phyloP scores from a whole-genome alignment of 75 land plant species.

The Selaginella tamariscina region DNA sequence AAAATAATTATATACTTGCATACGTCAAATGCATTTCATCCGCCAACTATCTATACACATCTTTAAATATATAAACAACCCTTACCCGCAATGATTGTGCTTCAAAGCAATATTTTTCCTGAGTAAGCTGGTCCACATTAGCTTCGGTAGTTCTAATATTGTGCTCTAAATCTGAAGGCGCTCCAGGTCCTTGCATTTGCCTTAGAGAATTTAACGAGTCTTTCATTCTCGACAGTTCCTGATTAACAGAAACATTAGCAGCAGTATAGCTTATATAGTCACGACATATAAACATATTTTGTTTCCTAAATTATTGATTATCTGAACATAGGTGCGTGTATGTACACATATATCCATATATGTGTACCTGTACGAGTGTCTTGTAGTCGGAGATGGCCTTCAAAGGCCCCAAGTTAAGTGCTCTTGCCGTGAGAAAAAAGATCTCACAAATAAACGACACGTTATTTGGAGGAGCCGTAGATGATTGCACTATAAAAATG shows the following conservation, averaged over 20 bases:
- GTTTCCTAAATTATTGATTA: no score
- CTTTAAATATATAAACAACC: no score
- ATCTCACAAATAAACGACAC: conserved; percentile 89
- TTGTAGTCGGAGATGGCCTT: conserved; percentile 83
- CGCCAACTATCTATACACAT: no score
- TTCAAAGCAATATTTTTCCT: conserved; percentile 78
- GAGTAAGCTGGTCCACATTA: conserved; percentile 55
- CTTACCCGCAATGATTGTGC: conserved; percentile 76
- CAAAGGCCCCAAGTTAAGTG: conserved; percentile 81
- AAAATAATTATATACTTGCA: no score
- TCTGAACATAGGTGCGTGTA: no score
- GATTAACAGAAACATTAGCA: background rate
- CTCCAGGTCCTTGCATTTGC: conserved; percentile 52
- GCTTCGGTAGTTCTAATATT: conserved; percentile 60
- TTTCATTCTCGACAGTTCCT: conserved; percentile 69
- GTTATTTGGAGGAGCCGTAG: conserved; percentile 19
- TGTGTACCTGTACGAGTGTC: conserved; percentile 54
- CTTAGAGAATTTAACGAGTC: conserved; percentile 52
- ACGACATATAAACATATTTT: no score
- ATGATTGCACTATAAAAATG: background rate
- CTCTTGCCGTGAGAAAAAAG: conserved; percentile 96
- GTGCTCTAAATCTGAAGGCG: conserved; percentile 48
- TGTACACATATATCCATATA: background rate
- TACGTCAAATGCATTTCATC: no score
- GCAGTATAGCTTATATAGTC: background rate